Conservation (phyloP, 306 rosid species). For the Dryas alaskensis region DNA sequence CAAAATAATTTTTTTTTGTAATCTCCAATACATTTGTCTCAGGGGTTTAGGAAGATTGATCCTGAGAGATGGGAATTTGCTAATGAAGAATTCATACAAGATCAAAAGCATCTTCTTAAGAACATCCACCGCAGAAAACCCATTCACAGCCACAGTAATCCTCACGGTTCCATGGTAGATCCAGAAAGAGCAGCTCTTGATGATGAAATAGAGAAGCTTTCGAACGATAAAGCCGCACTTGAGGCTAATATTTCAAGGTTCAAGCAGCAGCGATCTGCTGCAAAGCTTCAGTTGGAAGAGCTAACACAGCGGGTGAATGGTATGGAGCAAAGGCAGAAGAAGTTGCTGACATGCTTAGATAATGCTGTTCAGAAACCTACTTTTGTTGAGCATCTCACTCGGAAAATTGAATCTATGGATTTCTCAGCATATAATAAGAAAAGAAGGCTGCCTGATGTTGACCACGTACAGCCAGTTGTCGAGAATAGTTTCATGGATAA, state of each 20-base stretch:
- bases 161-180: slow-evolving; percentile 74
- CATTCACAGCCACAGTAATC: slow-evolving; percentile 93
- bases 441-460: slow-evolving; percentile 77
- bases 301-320: slow-evolving; percentile 50
- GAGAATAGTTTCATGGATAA: slow-evolving; percentile 67
- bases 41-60: slow-evolving; percentile 93
- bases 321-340: slow-evolving; percentile 70
- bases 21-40: slow-evolving; percentile 20
- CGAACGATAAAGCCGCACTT: slow-evolving; percentile 58
- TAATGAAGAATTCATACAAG: slow-evolving; percentile 90
- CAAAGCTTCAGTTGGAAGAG: slow-evolving; percentile 62
- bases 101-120: slow-evolving; percentile 88
- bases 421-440: slow-evolving; percentile 72
- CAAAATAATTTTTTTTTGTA: background rate
- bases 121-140: slow-evolving; percentile 96
- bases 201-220: slow-evolving; percentile 79
- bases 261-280: slow-evolving; percentile 52
- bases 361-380: slow-evolving; percentile 68
- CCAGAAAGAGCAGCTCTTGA: slow-evolving; percentile 84
- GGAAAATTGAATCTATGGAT: slow-evolving; percentile 78
- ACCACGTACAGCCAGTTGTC: slow-evolving; percentile 40
- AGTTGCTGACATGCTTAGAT: slow-evolving; percentile 48
- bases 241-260: slow-evolving; percentile 57
- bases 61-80: slow-evolving; percentile 94
- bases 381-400: slow-evolving; percentile 61